phyloP scores from a whole-genome alignment of 148 eudicot genomes.

The Nyssa sinensis region DNA sequence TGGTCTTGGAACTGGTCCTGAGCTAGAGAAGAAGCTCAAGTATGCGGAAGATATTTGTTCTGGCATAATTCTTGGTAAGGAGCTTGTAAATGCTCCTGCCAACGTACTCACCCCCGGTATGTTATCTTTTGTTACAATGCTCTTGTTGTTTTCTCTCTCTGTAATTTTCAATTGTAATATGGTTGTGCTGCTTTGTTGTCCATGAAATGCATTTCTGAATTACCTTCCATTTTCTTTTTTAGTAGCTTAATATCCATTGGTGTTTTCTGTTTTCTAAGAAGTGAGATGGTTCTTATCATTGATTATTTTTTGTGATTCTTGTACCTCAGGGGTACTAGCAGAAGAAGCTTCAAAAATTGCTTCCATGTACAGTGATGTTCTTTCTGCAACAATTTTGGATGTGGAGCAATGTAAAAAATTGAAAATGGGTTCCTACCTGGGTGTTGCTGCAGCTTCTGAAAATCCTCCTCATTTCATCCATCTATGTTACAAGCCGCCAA shows the following conservation, averaged over 20 bases:
- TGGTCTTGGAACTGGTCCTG: constrained; percentile 88
- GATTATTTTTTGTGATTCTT: constrained; percentile 1
- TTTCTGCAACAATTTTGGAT: constrained; percentile 72
- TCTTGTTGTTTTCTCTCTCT: constrained; percentile 1
- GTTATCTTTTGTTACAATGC: constrained; percentile 17
- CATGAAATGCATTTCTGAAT: not conserved
- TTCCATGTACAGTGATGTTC: constrained; percentile 66
- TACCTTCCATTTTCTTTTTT: not conserved
- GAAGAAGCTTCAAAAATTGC: constrained; percentile 91
- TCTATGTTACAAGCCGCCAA: constrained; percentile 80
- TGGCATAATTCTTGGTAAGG: constrained; percentile 81
- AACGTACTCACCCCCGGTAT: constrained; percentile 98
- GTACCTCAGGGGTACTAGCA: constrained; percentile 69
- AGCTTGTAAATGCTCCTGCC: constrained; percentile 95
- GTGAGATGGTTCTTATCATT: not conserved
- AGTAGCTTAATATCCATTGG: constrained; percentile 1
- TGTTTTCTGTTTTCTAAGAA: constrained; percentile 4
- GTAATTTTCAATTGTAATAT: not conserved
- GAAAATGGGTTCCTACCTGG: constrained; percentile 98
- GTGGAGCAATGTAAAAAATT: constrained; percentile 82
- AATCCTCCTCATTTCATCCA: constrained; percentile 97
- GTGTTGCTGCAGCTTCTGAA: constrained; percentile 92
- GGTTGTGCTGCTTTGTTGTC: not conserved
- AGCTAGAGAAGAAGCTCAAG: constrained; percentile 80
- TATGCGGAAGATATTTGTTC: constrained; percentile 62